phyloP scores from a whole-genome alignment of 768 basidiomycete genomes.

The Tulasnella sp. region DNA sequence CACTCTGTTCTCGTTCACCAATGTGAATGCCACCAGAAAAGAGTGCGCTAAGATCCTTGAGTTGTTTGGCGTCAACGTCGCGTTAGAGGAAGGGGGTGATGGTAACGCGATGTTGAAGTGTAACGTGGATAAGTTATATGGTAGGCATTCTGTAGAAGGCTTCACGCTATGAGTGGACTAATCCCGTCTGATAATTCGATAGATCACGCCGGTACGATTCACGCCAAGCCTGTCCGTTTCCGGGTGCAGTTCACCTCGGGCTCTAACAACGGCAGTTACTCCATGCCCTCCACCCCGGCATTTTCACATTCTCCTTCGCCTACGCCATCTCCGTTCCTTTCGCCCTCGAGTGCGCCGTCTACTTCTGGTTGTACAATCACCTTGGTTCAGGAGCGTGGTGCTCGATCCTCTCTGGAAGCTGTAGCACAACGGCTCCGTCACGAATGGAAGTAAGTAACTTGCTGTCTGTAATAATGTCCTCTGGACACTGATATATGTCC shows the following conservation, averaged over 20 bases:
- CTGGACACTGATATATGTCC: background rate
- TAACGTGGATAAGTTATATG: slow-evolving; percentile 4
- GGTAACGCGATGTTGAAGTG: slow-evolving; percentile 6
- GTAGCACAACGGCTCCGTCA: slow-evolving; percentile 9
- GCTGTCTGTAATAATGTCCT: background rate
- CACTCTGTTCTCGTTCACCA: background rate
- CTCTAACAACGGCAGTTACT: background rate
- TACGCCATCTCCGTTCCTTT: slow-evolving; percentile 1
- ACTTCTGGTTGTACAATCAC: background rate
- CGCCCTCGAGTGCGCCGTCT: background rate
- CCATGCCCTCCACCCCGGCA: background rate
- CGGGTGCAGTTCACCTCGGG: slow-evolving; percentile 1
- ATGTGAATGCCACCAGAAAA: background rate
- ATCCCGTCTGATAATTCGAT: background rate
- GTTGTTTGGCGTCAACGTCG: slow-evolving; percentile 10
- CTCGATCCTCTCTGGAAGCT: slow-evolving; percentile 10
- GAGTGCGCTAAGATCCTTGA: slow-evolving; percentile 11
- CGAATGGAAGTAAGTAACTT: slow-evolving; percentile 12
- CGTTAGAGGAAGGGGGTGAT: slow-evolving; percentile 5
- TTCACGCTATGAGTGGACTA: background rate
- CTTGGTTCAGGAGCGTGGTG: slow-evolving; percentile 10
- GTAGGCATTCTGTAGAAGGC: background rate
- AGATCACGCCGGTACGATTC: slow-evolving; percentile 1
- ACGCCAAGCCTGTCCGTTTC: slow-evolving; percentile 8
- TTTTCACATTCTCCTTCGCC: background rate